Percentiles rank a stretch among this genome's conserved stretches.
These are phyloP conservation scores for Myriangium duriaei DNA, from an alignment of 2,329 filamentous ascomycete species.

Conservation along the genomic window DNA sequence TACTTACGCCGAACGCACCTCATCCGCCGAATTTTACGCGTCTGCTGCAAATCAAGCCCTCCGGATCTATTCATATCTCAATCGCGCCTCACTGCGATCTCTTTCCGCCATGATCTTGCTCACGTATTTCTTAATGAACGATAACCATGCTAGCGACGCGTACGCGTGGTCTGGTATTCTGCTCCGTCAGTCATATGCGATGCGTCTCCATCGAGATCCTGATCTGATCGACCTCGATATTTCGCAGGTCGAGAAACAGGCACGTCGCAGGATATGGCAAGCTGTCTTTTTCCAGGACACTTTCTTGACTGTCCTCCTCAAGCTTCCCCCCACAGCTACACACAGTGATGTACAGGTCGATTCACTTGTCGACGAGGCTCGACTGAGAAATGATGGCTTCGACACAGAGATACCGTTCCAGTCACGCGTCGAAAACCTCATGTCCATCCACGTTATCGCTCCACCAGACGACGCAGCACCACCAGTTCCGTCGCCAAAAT, in stretches of 20 bases:
- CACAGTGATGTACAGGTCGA: conserved; percentile 70
- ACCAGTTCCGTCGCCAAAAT: conserved; percentile 15
- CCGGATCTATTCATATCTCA: conserved; percentile 63
- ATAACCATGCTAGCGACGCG: conserved; percentile 71
- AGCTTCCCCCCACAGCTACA: conserved; percentile 63
- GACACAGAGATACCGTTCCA: conserved; percentile 47
- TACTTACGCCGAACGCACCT: conserved; percentile 50
- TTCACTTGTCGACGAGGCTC: conserved; percentile 54
- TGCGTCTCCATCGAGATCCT: conserved; percentile 69
- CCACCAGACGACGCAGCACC: conserved; percentile 25
- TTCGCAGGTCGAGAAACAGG: conserved; percentile 60
- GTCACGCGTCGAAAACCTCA: conserved; percentile 35
- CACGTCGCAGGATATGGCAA: conserved; percentile 70
- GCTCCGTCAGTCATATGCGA: conserved; percentile 66
- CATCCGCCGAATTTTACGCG: conserved; percentile 65
- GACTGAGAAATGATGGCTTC: conserved; percentile 38
- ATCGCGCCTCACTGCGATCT: conserved; percentile 57
- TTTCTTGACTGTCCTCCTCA: conserved; percentile 65
- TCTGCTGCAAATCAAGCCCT: conserved; percentile 69
- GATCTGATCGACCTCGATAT: conserved; percentile 58
- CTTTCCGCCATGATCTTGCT: conserved; percentile 75
- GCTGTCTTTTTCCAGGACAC: conserved; percentile 71
- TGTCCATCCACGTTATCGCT: conserved; percentile 39
- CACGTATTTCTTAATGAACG: conserved; percentile 73
- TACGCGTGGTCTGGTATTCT: conserved; percentile 72